Percentiles rank a stretch among this genome's conserved stretches.
Conservation (phyloP, 2,329 filamentous ascomycete genomes). For the Penicillium sp. region DNA sequence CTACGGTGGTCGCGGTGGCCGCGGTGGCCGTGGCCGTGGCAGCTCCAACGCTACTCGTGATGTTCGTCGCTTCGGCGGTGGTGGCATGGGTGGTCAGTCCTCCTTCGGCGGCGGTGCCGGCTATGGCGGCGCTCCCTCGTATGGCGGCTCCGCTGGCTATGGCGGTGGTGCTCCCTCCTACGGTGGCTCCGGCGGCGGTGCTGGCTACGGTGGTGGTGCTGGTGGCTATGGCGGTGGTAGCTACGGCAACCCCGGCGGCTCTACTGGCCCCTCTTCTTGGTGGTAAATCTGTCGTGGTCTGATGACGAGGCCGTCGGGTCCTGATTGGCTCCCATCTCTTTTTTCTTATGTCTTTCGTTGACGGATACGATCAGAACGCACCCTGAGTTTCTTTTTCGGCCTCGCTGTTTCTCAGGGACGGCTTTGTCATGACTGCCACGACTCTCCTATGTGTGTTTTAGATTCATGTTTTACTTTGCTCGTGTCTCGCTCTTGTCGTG, state of each 20-base stretch:
- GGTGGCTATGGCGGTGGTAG: slow-evolving; percentile 41
- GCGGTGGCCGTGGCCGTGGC: slow-evolving; percentile 69
- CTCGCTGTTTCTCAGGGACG: slow-evolving; percentile 37
- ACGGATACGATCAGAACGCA: slow-evolving; percentile 45
- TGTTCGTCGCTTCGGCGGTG: slow-evolving; percentile 72
- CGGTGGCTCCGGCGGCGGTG: slow-evolving; percentile 35
- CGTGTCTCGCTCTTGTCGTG: slow-evolving; percentile 17
- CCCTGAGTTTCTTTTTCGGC: slow-evolving; percentile 32
- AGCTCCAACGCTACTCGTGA: slow-evolving; percentile 71
- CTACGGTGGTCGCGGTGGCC: slow-evolving; percentile 73
- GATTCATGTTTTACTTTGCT: slow-evolving; percentile 25
- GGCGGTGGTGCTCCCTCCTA: slow-evolving; percentile 27
- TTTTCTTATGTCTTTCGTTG: slow-evolving; percentile 36
- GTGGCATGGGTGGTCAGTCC: slow-evolving; percentile 36
- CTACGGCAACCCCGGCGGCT: slow-evolving; percentile 54
- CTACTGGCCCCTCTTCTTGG: slow-evolving; percentile 54
- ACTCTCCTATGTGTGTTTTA: slow-evolving; percentile 38
- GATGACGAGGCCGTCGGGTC: slow-evolving; percentile 43
- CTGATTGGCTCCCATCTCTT: slow-evolving; percentile 40
- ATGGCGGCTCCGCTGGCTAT: slow-evolving; percentile 34
- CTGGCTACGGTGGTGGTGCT: slow-evolving; percentile 30
- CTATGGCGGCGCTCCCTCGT: slow-evolving; percentile 36
- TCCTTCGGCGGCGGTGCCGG: neutral
- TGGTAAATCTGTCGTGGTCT: slow-evolving; percentile 51
- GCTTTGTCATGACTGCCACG: slow-evolving; percentile 51